Percentiles rank a stretch among this genome's conserved stretches.
These are phyloP conservation scores for Phytophthora chlamydospora DNA, from an alignment of 352 stramenopile genomes.

Conservation along the genomic window DNA sequence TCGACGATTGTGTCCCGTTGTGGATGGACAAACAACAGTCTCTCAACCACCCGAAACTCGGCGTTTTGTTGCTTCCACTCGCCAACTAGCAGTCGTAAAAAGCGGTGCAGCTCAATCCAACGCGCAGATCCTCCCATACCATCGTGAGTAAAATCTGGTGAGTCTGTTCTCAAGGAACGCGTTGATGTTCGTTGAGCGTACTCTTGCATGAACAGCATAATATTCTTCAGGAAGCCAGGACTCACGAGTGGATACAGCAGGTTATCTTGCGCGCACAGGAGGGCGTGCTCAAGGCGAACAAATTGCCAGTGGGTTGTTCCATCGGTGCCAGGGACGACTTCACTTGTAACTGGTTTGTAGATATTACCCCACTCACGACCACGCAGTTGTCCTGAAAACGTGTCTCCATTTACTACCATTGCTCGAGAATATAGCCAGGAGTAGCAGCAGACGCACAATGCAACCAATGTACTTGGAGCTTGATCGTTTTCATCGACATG, in stretches of 20 bases:
- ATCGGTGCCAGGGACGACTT: conserved; percentile 25
- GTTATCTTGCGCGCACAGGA: conserved; percentile 74
- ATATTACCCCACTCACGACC: conserved; percentile 1
- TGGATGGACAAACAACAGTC: conserved; percentile 53
- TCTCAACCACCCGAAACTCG: conserved; percentile 57
- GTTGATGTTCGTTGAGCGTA: conserved; percentile 51
- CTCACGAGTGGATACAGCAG: conserved; percentile 74
- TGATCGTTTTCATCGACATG: conserved; percentile 38
- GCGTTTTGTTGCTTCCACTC: conserved; percentile 77
- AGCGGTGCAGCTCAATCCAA: conserved; percentile 76
- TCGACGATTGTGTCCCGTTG: conserved; percentile 20
- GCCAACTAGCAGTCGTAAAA: conserved; percentile 64
- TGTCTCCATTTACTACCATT: conserved; percentile 61
- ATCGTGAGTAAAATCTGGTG: conserved; percentile 8
- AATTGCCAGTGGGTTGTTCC: conserved; percentile 67
- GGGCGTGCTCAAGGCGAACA: conserved; percentile 50
- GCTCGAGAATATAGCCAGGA: conserved; percentile 65
- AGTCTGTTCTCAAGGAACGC: conserved; percentile 10
- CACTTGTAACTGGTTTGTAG: background rate
- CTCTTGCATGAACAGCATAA: conserved; percentile 56
- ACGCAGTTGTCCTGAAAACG: conserved; percentile 19
- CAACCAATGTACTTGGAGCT: conserved; percentile 55
- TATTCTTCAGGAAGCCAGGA: conserved; percentile 61
- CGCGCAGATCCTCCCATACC: background rate
- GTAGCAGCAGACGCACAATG: conserved; percentile 60